Evolutionary conservation across 2,329 filamentous ascomycete genomes (phyloP), one percentile per base, ranked within the genome.

Genomic region (Mycosphaerella sp.): DNA sequence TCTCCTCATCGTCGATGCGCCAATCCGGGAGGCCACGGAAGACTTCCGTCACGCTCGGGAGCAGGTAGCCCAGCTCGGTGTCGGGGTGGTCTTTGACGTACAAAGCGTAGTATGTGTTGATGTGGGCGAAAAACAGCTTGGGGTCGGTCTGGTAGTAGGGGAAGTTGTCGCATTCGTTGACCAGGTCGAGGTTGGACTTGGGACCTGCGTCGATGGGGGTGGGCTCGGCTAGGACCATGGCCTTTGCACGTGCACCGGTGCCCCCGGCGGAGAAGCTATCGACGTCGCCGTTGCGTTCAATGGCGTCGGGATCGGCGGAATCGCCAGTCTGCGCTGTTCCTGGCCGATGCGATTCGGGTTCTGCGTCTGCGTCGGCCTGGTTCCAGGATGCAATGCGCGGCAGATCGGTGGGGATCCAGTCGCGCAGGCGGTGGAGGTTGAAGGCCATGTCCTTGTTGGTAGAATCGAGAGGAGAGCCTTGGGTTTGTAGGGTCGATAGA

Each of bases 121-220:
- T 59, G 52, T 68, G 66, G 7, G 65, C 61, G 40, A 76, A 71
- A 67, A 85, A 81, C 44, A 73, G 72, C 52, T 77, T 66, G 8
- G 80, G 77, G 57, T 84, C 73, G 49, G 74, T 75, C 50, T 84
- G 76, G 50, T 79, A 76, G 70, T 94, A 88, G 1, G 89, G 89
- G 64, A 95, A 95, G 63, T 71, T 76, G 66, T 82, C 79, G 69
- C 77, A 79, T 67, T 81, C 77, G 46, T 74, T 70, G 42, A 81
- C 66, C 21, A 82, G 69, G 45, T 80, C 76, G 44, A 81, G 69
- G 57, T 80, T 76, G 21, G 74, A 73, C 54, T 67, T 68, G 2
- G 67, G 67, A 4, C 64, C 62, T 6, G 58, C 44, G 2, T 54
- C 39, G 16, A 66, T 62, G 7, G 66, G 64, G 18, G 44, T 53